Base-by-base conservation (phyloP, 75 land plant species). In the Pinus albicaulis region DNA sequence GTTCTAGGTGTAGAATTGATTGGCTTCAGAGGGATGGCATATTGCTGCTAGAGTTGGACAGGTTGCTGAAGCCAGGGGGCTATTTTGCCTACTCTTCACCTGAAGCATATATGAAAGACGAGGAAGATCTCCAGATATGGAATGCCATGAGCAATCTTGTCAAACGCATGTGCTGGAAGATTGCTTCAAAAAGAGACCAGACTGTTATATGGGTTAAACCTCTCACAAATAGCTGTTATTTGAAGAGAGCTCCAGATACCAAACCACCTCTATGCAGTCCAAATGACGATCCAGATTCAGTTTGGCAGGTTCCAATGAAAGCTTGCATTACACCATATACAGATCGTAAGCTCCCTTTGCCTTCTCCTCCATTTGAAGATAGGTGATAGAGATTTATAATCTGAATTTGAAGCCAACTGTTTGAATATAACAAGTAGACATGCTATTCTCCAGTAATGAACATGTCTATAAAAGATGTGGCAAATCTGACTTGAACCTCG, bases 61-160 rank as follows among this genome's bases (percentile, higher is more conserved):
- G 96, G 55, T 59, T 93, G 72, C 93, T 93, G 28, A 87, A 94
- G 80, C 96, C 96, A 59, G 96, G 96, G 63, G 96, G 96, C 36
- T 93, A 89, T 62, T 93, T 91, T 86, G 96, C 93, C 44, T 93
- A 93, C 84, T 93, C 96, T n/a, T 92, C 96, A 55, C 94, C 96
- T 64, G 89, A 93, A 70, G 96, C 94, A 52, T 93, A 93, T 82
- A 88, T 92, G 23, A 92, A 91, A 34, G 92, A 91, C 79, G 90
- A 80, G 60, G 93, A 91, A 78, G 90, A 93, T 77, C 81, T 84
- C 17, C 76, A 82, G 59, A 89, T 87, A 59, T 93, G 96, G 96
- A 86, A 65, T 79, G 88, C 84, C 41, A 91, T 93, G 91, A 79
- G 88, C 74, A 86, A 76, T 59, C 90, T 93, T 57, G 92, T 88